These are phyloP conservation scores for Candida frijolesensis DNA, from an alignment of 1,139 yeast genomes.

Conservation along the genomic window DNA sequence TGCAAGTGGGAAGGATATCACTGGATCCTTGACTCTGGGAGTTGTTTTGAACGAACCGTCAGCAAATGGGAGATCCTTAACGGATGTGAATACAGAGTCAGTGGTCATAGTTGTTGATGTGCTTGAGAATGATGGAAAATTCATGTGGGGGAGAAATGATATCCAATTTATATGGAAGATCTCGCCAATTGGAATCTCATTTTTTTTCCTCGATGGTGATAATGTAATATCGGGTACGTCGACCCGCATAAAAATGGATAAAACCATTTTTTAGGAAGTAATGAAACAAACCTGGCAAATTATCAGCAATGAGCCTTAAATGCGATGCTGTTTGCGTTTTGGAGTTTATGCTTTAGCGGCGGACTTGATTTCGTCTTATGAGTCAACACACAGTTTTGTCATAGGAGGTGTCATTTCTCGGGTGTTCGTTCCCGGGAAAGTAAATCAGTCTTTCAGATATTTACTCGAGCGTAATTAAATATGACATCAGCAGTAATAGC, in stretches of 20 bases:
- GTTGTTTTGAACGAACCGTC: constrained; percentile 25
- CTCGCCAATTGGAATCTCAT: background rate
- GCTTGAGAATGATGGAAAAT: background rate
- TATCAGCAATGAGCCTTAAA: too few relatives aligned
- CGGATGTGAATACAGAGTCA: constrained; percentile 11
- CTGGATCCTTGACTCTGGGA: constrained; percentile 27
- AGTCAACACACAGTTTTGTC: too few relatives aligned
- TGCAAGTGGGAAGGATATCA: constrained; percentile 27
- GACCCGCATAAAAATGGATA: background rate
- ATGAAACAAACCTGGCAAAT: too few relatives aligned
- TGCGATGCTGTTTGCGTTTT: too few relatives aligned
- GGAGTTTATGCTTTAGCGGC: too few relatives aligned
- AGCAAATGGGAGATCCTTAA: constrained; percentile 39
- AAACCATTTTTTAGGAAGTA: too few relatives aligned
- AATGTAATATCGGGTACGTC: background rate
- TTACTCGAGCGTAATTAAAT: too few relatives aligned
- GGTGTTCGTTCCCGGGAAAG: too few relatives aligned
- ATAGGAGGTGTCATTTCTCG: too few relatives aligned
- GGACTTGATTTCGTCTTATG: too few relatives aligned
- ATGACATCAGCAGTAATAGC: too few relatives aligned
- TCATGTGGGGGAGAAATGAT: background rate
- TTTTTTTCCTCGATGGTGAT: background rate
- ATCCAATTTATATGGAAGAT: background rate
- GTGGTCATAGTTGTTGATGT: constrained; percentile 6
- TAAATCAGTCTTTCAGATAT: too few relatives aligned